Conservation (phyloP, 2,329 filamentous ascomycete genomes). For the Zymoseptoria pseudotritici region DNA sequence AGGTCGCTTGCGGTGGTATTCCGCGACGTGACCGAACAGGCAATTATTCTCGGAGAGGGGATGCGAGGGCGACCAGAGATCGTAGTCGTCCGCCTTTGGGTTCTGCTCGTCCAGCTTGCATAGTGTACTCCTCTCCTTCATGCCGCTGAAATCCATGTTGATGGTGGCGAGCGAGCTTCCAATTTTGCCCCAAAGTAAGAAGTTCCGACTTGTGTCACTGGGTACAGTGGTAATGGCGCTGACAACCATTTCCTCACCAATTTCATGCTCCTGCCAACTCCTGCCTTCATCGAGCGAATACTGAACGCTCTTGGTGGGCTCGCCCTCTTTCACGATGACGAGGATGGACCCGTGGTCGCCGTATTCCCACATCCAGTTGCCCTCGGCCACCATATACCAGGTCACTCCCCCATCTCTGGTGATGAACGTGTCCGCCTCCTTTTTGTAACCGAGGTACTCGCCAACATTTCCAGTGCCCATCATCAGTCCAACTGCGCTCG, state of each 20-base stretch:
- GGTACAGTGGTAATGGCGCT: constrained; percentile 79
- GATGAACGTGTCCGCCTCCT: constrained; percentile 82
- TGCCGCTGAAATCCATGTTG: constrained; percentile 81
- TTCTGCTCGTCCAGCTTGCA: constrained; percentile 62
- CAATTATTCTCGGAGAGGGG: constrained; percentile 72
- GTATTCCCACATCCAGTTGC: constrained; percentile 85
- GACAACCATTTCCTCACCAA: constrained; percentile 64
- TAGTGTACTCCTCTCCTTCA: constrained; percentile 55
- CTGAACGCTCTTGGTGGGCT: constrained; percentile 58
- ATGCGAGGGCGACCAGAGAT: constrained; percentile 80
- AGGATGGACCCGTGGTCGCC: constrained; percentile 92
- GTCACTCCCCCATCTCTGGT: constrained; percentile 82
- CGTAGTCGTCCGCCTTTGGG: constrained; percentile 56
- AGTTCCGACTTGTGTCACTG: constrained; percentile 83
- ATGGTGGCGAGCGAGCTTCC: constrained; percentile 59
- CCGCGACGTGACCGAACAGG: constrained; percentile 82
- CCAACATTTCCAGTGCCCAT: constrained; percentile 91
- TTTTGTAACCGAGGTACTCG: constrained; percentile 54
- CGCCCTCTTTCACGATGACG: constrained; percentile 69
- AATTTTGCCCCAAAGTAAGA: constrained; percentile 75
- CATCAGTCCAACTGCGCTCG: constrained; percentile 82
- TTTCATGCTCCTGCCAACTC: constrained; percentile 69
- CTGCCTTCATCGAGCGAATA: constrained; percentile 78
- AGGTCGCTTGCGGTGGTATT: constrained; percentile 86
- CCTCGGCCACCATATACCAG: constrained; percentile 82